Evolutionary conservation across 352 stramenopile genomes (phyloP).

Genomic region (Globisporangium ultimum): DNA sequence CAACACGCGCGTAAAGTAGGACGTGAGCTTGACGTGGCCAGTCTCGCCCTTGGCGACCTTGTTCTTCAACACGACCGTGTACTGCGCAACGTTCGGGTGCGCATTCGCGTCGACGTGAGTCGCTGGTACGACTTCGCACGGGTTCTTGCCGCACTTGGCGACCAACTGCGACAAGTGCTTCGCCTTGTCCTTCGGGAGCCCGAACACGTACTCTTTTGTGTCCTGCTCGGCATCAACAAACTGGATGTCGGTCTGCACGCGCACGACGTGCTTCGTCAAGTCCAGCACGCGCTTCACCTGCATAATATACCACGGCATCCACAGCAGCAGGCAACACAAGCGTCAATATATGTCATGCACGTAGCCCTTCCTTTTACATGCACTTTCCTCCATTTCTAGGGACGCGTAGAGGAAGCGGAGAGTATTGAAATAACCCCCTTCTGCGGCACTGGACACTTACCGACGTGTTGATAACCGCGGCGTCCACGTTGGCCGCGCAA

Average conservation of each 20-base stretch:
- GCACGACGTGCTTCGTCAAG: slow-evolving; percentile 81
- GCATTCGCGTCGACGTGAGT: slow-evolving; percentile 25
- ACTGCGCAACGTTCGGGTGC: slow-evolving; percentile 41
- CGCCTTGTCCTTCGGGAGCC: slow-evolving; percentile 52
- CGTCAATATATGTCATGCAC: no score
- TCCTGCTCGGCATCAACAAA: slow-evolving; percentile 60
- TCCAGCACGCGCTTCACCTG: slow-evolving; percentile 78
- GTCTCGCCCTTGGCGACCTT: slow-evolving; percentile 44
- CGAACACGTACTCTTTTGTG: slow-evolving; percentile 61
- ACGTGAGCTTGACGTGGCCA: slow-evolving; percentile 68
- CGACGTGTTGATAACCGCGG: slow-evolving; percentile 70
- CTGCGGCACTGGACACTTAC: slow-evolving; percentile 16
- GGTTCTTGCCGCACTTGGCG: slow-evolving; percentile 70
- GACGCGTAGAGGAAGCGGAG: slow-evolving; percentile 2
- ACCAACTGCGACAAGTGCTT: slow-evolving; percentile 53
- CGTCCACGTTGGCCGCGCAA: slow-evolving; percentile 26
- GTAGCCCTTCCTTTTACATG: background rate
- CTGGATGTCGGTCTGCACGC: slow-evolving; percentile 65
- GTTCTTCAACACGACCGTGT: slow-evolving; percentile 70
- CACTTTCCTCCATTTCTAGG: background rate
- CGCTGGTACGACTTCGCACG: slow-evolving; percentile 59
- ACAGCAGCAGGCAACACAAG: background rate
- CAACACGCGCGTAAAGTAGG: slow-evolving; percentile 77
- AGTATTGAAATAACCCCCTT: background rate
- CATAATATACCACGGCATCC: background rate